phyloP scores from a whole-genome alignment of 129 eudicot species.

The Saussurea involucrata region DNA sequence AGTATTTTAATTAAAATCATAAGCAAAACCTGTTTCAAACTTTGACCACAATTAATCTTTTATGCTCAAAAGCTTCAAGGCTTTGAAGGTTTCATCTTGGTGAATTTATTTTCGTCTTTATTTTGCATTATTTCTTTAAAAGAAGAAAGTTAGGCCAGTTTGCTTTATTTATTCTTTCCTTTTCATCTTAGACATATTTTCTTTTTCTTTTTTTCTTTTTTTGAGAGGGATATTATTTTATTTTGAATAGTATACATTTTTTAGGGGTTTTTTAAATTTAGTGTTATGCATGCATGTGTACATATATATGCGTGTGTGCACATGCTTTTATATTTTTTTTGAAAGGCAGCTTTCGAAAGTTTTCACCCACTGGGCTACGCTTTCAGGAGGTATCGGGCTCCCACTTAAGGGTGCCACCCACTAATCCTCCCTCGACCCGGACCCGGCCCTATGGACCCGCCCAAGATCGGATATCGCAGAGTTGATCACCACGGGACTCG shows the following conservation, averaged over 20 bases:
- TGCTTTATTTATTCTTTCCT: not conserved
- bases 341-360: too few species aligned
- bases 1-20: not conserved
- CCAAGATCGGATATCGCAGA: too few species aligned
- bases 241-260: not conserved
- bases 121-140: not conserved
- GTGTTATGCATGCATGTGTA: not conserved
- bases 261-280: not conserved
- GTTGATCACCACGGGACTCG: too few species aligned
- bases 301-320: not conserved
- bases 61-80: not conserved
- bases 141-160: not conserved
- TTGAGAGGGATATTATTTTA: too few species aligned
- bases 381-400: too few species aligned
- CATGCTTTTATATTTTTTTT: not conserved
- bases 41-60: not conserved
- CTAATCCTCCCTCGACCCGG: too few species aligned
- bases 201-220: too few species aligned
- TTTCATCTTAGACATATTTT: not conserved
- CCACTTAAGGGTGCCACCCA: too few species aligned
- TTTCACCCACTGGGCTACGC: too few species aligned
- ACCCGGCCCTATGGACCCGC: too few species aligned
- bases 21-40: not conserved
- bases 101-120: not conserved
- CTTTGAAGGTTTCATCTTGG: not conserved